Evolutionary conservation across 2,329 filamentous ascomycete species (phyloP).

Genomic region (Coccinonectria pachysandricola): DNA sequence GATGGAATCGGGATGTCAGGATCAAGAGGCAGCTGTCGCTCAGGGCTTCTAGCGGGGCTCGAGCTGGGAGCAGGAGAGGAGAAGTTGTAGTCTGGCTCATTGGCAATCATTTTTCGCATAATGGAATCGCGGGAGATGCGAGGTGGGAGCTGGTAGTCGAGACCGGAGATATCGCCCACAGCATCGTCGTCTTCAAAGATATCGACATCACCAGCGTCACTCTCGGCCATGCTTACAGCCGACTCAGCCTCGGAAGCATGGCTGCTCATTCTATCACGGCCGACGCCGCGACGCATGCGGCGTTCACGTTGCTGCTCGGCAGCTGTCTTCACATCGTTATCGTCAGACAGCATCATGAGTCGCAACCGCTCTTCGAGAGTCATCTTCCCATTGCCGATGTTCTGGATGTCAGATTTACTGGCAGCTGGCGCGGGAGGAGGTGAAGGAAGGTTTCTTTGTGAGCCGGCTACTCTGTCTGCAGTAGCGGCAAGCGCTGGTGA

Average conservation of each 20-base stretch:
- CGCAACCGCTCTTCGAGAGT: constrained; percentile 76
- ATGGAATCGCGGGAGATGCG: constrained; percentile 92
- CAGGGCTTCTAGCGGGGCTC: constrained; percentile 35
- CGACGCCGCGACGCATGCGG: constrained; percentile 52
- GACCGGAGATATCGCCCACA: constrained; percentile 47
- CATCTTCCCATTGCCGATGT: constrained; percentile 66
- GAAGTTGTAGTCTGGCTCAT: constrained; percentile 48
- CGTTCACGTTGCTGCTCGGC: constrained; percentile 59
- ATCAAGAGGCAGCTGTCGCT: constrained; percentile 54
- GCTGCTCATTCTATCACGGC: constrained; percentile 40
- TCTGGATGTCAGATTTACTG: constrained; percentile 69
- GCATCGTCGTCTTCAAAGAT: constrained; percentile 49
- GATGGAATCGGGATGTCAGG: constrained; percentile 87
- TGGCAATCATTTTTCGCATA: constrained; percentile 71
- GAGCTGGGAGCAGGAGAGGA: constrained; percentile 51
- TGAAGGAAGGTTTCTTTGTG: constrained; percentile 59
- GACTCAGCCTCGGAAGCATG: constrained; percentile 30
- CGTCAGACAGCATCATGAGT: constrained; percentile 78
- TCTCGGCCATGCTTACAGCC: constrained; percentile 18
- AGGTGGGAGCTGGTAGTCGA: constrained; percentile 57
- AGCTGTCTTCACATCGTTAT: constrained; percentile 45
- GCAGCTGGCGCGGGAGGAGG: constrained; percentile 56
- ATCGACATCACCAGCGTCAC: constrained; percentile 4
- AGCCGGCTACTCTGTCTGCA: constrained; percentile 59
- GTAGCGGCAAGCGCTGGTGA: constrained; percentile 58